Evolutionary conservation across 306 rosid species (phyloP).

Genomic region (Quercus robur): DNA sequence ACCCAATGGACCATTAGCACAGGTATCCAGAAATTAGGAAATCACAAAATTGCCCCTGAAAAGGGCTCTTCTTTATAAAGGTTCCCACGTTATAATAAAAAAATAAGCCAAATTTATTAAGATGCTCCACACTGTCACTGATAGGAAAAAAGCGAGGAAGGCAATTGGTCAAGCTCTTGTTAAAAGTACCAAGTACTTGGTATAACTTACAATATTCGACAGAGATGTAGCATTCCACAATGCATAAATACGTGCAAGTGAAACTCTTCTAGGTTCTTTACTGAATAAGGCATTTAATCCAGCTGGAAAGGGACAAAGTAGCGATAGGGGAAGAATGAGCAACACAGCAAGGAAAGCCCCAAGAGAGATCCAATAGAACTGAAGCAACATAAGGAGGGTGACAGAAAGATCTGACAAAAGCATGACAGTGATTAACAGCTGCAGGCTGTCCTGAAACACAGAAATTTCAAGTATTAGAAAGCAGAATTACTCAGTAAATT

Average conservation of each 20-base stretch:
- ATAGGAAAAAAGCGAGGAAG: neutral
- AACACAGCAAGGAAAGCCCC: constrained; percentile 87
- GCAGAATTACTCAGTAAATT: neutral
- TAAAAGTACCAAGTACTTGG: constrained; percentile 12
- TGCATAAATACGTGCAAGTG: constrained; percentile 87
- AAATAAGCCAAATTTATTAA: neutral
- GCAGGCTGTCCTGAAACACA: constrained; percentile 80
- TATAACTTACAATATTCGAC: constrained; percentile 76
- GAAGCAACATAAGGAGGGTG: constrained; percentile 88
- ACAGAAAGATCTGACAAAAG: constrained; percentile 84
- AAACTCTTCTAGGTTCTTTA: constrained; percentile 87
- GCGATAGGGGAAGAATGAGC: constrained; percentile 87
- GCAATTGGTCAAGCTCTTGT: neutral
- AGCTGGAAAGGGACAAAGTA: constrained; percentile 94
- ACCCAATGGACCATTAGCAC: too few relatives aligned
- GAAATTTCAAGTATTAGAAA: constrained; percentile 32
- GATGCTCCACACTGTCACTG: constrained; percentile 11
- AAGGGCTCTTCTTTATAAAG: too few relatives aligned
- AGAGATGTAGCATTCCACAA: constrained; percentile 95
- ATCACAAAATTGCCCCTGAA: too few relatives aligned
- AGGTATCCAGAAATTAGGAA: too few relatives aligned
- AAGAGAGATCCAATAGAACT: constrained; percentile 94
- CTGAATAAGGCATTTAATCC: constrained; percentile 96
- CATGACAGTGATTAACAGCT: constrained; percentile 72
- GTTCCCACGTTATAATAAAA: too few relatives aligned